Evolutionary conservation across 75 land plant species (phyloP), one percentile per base, ranked within the genome.

Genomic region (Larix kaempferi): DNA sequence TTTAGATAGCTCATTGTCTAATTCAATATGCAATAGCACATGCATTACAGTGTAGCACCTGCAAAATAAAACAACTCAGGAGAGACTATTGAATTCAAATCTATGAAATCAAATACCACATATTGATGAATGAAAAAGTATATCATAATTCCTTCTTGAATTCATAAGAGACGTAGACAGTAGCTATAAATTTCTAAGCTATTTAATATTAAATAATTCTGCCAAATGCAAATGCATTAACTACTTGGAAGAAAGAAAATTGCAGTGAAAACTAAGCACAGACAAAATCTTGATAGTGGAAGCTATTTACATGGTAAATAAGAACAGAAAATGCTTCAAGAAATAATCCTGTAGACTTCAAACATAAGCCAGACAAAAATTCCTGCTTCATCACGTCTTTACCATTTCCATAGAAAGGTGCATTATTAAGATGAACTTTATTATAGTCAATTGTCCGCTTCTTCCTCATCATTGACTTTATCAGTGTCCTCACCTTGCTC

Each of bases 401-500:
- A 37, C 8, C 71, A 8, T 29, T 69, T n/a, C 52, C 72, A 37
- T n/a, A 41, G 52, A 69, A 44, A 69, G 17, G n/a, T 69, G 23
- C 52, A 69, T 22, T 39, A 37, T 19, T 10, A 35, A 15, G 37
- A 37, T 37, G 10, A 3, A 69, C 52, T 41, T 69, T 49, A 0
- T 21, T 65, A 2, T 33, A 10, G n/a, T 69, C 72, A 37, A 23
- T 44, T 69, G 72, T 69, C 72, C n/a, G 49, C 41, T 39, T 69
- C 72, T 69, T 69, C 72, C n/a, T 69, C 72, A 2, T 41, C 72
- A 21, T 19, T 41, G 12, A 39, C 52, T 44, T 39, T 69, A 21
- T 39, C 72, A 21, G 11, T 69, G 6, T 39, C 72, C 72, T 39
- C 72, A 69, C 72, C 72, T 39, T 69, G 72, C 72, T 37, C 72